Conservation (phyloP, 2,329 filamentous ascomycete genomes). For the Penicillium sp. region DNA sequence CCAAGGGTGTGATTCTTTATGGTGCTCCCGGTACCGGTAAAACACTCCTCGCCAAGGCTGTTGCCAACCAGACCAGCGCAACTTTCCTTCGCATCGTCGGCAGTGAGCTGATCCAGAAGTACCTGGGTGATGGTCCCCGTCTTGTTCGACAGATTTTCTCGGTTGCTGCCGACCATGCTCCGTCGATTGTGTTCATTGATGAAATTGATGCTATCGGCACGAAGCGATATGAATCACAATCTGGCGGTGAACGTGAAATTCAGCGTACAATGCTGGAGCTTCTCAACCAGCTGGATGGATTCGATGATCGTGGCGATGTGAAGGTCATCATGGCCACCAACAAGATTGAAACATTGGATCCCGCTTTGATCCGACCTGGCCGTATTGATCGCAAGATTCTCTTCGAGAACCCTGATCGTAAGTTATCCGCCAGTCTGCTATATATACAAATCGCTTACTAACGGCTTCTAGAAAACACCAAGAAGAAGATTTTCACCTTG, state of each 20-base stretch:
- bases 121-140: slow-evolving; percentile 90
- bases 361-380: slow-evolving; percentile 90
- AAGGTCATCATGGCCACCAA: slow-evolving; percentile 99
- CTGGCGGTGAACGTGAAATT: slow-evolving; percentile 93
- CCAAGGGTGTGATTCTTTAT: slow-evolving; percentile 98
- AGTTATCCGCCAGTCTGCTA: slow-evolving; percentile 29
- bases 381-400: slow-evolving; percentile 98
- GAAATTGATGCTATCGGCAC: slow-evolving; percentile 99
- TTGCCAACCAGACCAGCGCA: slow-evolving; percentile 97
- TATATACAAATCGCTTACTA: slow-evolving; percentile 14
- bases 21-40: slow-evolving; percentile 96
- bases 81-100: slow-evolving; percentile 97
- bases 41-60: slow-evolving; percentile 90
- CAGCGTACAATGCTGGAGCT: slow-evolving; percentile 98
- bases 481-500: slow-evolving; percentile 95
- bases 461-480: slow-evolving; percentile 66
- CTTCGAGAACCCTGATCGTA: slow-evolving; percentile 68
- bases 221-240: slow-evolving; percentile 96
- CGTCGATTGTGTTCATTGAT: slow-evolving; percentile 97
- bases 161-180: slow-evolving; percentile 91
- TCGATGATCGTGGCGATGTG: slow-evolving; percentile 96
- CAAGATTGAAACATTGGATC: slow-evolving; percentile 98
- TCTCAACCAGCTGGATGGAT: slow-evolving; percentile 96
- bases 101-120: slow-evolving; percentile 97
- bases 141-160: slow-evolving; percentile 87